These are phyloP conservation scores for Panaeolus papilionaceus DNA, from an alignment of 768 basidiomycete genomes.

Conservation along the genomic window DNA sequence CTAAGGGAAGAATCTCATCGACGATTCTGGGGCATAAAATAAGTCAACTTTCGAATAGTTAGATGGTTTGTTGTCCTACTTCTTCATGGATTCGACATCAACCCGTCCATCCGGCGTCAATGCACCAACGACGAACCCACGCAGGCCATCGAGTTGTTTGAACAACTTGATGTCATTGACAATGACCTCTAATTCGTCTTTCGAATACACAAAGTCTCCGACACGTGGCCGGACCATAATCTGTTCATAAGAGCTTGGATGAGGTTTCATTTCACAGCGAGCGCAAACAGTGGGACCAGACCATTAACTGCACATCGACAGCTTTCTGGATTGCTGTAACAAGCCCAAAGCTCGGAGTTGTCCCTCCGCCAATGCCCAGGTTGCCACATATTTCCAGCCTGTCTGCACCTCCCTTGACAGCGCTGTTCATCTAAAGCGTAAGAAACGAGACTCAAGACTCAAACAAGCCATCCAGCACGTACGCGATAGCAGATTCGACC, in stretches of 20 bases:
- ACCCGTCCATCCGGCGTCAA: slow-evolving; percentile 62
- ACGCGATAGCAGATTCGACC: slow-evolving; percentile 73
- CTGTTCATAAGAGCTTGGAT: slow-evolving; percentile 41
- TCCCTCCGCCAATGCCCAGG: slow-evolving; percentile 77
- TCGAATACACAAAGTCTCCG: slow-evolving; percentile 81
- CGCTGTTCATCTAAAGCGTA: slow-evolving; percentile 47
- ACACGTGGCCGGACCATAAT: slow-evolving; percentile 81
- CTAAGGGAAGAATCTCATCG: slow-evolving; percentile 60
- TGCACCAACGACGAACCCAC: slow-evolving; percentile 72
- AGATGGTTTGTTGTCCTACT: slow-evolving; percentile 47
- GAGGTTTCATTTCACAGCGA: neutral
- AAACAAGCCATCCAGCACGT: slow-evolving; percentile 31
- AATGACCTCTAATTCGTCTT: slow-evolving; percentile 74
- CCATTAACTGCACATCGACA: slow-evolving; percentile 71
- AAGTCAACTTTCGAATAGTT: neutral
- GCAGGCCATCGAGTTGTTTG: slow-evolving; percentile 55
- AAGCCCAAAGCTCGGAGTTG: slow-evolving; percentile 82
- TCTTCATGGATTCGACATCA: slow-evolving; percentile 62
- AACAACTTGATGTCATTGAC: slow-evolving; percentile 71
- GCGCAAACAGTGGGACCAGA: slow-evolving; percentile 31
- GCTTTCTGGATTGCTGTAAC: slow-evolving; percentile 60
- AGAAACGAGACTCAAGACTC: neutral
- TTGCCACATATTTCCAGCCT: slow-evolving; percentile 81
- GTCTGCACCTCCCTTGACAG: slow-evolving; percentile 73
- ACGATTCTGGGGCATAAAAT: slow-evolving; percentile 49